A percentile compares a stretch with the other conserved stretches of the same genome.
These are phyloP conservation scores for Barnettozyma sucrosica DNA, from an alignment of 805 yeast genomes.

Conservation along the genomic window DNA sequence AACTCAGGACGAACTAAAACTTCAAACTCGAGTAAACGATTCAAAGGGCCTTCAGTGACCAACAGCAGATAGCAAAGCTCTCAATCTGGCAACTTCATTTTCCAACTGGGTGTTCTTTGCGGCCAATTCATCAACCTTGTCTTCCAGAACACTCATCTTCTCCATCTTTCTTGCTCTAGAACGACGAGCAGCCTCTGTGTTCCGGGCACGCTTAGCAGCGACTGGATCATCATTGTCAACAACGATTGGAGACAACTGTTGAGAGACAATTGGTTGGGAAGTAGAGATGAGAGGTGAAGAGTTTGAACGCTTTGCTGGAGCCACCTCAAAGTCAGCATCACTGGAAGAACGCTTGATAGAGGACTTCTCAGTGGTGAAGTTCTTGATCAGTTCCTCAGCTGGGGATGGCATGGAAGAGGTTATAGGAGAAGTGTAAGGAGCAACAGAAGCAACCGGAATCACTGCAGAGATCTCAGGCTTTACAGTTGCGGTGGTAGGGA, in stretches of 20 bases:
- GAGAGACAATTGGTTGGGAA: constrained; percentile 44
- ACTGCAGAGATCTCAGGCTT: not conserved
- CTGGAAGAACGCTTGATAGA: constrained; percentile 20
- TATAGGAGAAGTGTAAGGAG: constrained; percentile 5
- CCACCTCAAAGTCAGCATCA: constrained; percentile 19
- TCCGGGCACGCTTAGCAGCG: constrained; percentile 85
- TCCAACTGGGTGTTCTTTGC: constrained; percentile 54
- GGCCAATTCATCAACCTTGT: constrained; percentile 60
- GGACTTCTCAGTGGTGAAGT: constrained; percentile 7
- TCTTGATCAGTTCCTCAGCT: not conserved
- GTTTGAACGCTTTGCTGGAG: constrained; percentile 13
- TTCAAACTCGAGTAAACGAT: constrained; percentile 3
- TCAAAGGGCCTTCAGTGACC: constrained; percentile 4
- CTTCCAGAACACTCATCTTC: constrained; percentile 79
- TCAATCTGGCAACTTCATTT: constrained; percentile 58
- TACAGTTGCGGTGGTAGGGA: constrained; percentile 24
- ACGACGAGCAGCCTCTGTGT: constrained; percentile 94
- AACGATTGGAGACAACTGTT: constrained; percentile 67
- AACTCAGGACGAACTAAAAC: not conserved
- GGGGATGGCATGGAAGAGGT: constrained; percentile 5
- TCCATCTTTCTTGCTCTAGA: constrained; percentile 91
- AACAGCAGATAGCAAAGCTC: constrained; percentile 35
- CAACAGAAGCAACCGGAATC: not conserved
- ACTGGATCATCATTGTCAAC: constrained; percentile 57
- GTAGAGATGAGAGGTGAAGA: constrained; percentile 12